Evolutionary conservation across 352 stramenopile species (phyloP).

Genomic region (Phytophthora vignae): DNA sequence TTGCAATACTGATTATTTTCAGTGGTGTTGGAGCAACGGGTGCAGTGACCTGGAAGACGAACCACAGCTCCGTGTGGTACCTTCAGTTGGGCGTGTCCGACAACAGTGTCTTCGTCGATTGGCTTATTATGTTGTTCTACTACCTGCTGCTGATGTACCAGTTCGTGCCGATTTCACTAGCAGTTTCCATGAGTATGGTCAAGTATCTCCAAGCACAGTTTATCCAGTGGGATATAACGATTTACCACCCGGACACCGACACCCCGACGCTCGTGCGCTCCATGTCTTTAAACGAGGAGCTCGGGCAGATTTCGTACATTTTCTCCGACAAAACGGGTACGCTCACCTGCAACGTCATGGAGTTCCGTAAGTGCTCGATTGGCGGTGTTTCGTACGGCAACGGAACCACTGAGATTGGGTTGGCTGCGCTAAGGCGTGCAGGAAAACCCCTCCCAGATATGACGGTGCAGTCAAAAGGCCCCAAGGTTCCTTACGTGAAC

Average conservation of each 20-base stretch:
- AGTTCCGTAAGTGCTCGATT: constrained; percentile 95
- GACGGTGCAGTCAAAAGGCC: constrained; percentile 22
- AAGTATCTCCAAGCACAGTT: constrained; percentile 96
- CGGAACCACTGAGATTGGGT: constrained; percentile 85
- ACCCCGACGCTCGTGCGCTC: constrained; percentile 92
- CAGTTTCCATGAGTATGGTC: constrained; percentile 97
- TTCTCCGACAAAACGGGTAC: constrained; percentile 99
- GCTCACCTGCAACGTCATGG: constrained; percentile 99
- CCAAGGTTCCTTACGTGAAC: constrained; percentile 74
- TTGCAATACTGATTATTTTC: constrained; percentile 73
- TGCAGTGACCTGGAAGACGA: constrained; percentile 62
- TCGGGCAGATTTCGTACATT: constrained; percentile 98
- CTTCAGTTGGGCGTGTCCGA: constrained; percentile 47
- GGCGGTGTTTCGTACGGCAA: constrained; percentile 90
- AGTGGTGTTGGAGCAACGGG: constrained; percentile 67
- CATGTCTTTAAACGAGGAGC: constrained; percentile 95
- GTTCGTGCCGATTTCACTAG: constrained; percentile 98
- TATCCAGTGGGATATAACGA: constrained; percentile 95
- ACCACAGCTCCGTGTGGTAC: constrained; percentile 66
- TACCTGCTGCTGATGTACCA: constrained; percentile 97
- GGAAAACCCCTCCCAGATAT: constrained; percentile 62
- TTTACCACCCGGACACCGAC: constrained; percentile 91
- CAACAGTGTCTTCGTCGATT: constrained; percentile 52
- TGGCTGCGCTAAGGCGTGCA: constrained; percentile 67
- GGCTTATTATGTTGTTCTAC: constrained; percentile 90